Conservation (phyloP, 352 stramenopile genomes). For the Globisporangium canariense region DNA sequence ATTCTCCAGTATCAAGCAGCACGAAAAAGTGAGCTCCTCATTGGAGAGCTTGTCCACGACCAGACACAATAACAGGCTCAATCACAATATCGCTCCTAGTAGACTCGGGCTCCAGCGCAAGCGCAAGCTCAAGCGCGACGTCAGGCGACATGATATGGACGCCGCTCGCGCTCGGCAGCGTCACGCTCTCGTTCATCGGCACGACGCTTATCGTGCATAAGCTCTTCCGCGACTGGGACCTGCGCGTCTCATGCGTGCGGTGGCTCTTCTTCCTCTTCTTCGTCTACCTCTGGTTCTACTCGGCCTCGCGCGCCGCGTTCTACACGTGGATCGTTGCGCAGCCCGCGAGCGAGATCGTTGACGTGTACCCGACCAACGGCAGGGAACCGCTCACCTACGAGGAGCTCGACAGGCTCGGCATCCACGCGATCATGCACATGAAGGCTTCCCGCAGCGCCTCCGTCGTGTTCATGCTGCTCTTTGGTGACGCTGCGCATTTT, state of each 20-base stretch:
- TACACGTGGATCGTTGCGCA: slow-evolving; percentile 29
- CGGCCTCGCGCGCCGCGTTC: slow-evolving; percentile 15
- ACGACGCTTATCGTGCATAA: slow-evolving; percentile 24
- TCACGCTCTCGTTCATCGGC: slow-evolving; percentile 22
- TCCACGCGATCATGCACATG: slow-evolving; percentile 38
- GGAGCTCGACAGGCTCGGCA: slow-evolving; percentile 48
- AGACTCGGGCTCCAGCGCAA: neutral
- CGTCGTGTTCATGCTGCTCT: slow-evolving; percentile 32
- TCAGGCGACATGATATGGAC: slow-evolving; percentile 30
- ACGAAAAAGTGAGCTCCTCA: too few relatives aligned
- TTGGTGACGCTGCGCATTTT: slow-evolving; percentile 52
- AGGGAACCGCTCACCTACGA: slow-evolving; percentile 27
- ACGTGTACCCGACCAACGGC: slow-evolving; percentile 27
- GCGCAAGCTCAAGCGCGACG: neutral
- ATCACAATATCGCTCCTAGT: too few relatives aligned
- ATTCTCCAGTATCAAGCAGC: too few relatives aligned
- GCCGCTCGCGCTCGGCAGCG: slow-evolving; percentile 18
- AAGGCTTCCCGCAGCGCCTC: slow-evolving; percentile 21
- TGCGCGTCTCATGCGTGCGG: slow-evolving; percentile 32
- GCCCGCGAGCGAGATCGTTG: slow-evolving; percentile 22
- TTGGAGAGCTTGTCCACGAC: too few relatives aligned
- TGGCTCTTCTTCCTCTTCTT: slow-evolving; percentile 42
- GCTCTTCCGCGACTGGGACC: slow-evolving; percentile 32
- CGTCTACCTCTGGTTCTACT: slow-evolving; percentile 31
- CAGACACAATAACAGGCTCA: too few relatives aligned